Percentiles rank a stretch among this genome's conserved stretches.
Conservation (phyloP, 768 basidiomycete species). For the Pleurotus platypus region DNA sequence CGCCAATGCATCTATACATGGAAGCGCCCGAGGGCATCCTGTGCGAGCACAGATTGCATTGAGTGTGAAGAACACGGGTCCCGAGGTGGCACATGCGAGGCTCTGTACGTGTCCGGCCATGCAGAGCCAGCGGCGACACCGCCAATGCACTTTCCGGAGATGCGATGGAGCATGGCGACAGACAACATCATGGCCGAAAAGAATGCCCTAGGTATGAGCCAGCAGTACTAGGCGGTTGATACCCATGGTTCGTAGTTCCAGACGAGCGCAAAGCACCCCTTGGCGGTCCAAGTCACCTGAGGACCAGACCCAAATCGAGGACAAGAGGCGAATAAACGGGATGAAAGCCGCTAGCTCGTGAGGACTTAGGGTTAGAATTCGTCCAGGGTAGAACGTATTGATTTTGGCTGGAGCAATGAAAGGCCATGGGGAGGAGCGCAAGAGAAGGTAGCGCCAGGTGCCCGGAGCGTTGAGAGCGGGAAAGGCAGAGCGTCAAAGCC, state of each 20-base stretch:
- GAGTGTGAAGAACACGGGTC: constrained; percentile 33
- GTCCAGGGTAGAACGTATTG: constrained; percentile 44
- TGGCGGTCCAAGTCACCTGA: constrained; percentile 17
- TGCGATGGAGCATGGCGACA: constrained; percentile 29
- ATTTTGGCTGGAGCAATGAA: constrained; percentile 46
- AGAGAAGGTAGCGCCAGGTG: constrained; percentile 26
- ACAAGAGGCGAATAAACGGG: constrained; percentile 25
- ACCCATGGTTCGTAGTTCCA: constrained; percentile 17
- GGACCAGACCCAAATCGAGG: constrained; percentile 19
- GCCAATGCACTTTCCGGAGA: constrained; percentile 49
- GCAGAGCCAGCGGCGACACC: constrained; percentile 18
- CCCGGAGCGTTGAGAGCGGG: constrained; percentile 48
- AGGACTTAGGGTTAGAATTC: constrained; percentile 62
- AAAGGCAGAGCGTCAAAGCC: constrained; percentile 19
- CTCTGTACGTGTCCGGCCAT: constrained; percentile 34
- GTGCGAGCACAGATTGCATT: constrained; percentile 21
- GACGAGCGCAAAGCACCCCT: constrained; percentile 10
- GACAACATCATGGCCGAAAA: constrained; percentile 38
- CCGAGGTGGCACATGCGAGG: constrained; percentile 50
- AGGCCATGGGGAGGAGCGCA: constrained; percentile 23
- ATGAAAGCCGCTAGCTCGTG: constrained; percentile 27
- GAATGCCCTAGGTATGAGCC: constrained; percentile 8
- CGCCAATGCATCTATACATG: constrained; percentile 10
- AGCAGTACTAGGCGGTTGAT: constrained; percentile 11
- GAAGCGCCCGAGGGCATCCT: constrained; percentile 18